Conservation (phyloP, 2,329 filamentous ascomycete species). For the Keithomyces neogunnii region DNA sequence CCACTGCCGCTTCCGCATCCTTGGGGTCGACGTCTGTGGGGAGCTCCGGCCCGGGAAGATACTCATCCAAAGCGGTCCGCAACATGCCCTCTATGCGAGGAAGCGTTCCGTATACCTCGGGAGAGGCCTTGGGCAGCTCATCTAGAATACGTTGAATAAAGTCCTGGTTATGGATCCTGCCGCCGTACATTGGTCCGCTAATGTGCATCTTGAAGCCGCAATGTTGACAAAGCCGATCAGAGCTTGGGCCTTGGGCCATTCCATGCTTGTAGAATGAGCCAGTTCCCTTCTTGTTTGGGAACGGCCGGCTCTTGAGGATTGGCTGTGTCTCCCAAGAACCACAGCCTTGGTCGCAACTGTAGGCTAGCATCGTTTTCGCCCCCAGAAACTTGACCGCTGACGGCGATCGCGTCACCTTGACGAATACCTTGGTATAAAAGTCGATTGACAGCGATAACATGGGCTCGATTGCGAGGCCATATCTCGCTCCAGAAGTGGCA, state of each 20-base stretch:
- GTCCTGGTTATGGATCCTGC: constrained; percentile 72
- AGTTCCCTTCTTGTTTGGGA: constrained; percentile 60
- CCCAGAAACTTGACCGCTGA: constrained; percentile 84
- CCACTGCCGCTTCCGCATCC: constrained; percentile 46
- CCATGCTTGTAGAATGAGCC: constrained; percentile 70
- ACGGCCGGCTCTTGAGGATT: constrained; percentile 59
- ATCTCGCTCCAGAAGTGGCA: constrained; percentile 70
- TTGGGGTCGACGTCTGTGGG: constrained; percentile 29
- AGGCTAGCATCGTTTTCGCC: constrained; percentile 86
- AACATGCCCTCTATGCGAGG: constrained; percentile 86
- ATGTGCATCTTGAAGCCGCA: constrained; percentile 83
- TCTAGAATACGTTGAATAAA: constrained; percentile 76
- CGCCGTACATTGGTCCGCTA: constrained; percentile 90
- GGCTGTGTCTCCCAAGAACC: constrained; percentile 84
- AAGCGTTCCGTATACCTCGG: constrained; percentile 68
- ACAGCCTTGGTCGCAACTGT: constrained; percentile 84
- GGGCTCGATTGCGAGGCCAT: constrained; percentile 84
- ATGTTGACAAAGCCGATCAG: constrained; percentile 63
- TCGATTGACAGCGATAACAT: constrained; percentile 90
- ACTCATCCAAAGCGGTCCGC: constrained; percentile 75
- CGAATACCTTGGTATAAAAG: constrained; percentile 87
- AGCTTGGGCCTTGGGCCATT: constrained; percentile 61
- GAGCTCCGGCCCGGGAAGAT: constrained; percentile 29
- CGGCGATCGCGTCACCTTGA: constrained; percentile 70
- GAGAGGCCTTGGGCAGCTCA: constrained; percentile 58